Evolutionary conservation across 257 asterid genomes (phyloP).

Genomic region (Marsdenia floribunda): DNA sequence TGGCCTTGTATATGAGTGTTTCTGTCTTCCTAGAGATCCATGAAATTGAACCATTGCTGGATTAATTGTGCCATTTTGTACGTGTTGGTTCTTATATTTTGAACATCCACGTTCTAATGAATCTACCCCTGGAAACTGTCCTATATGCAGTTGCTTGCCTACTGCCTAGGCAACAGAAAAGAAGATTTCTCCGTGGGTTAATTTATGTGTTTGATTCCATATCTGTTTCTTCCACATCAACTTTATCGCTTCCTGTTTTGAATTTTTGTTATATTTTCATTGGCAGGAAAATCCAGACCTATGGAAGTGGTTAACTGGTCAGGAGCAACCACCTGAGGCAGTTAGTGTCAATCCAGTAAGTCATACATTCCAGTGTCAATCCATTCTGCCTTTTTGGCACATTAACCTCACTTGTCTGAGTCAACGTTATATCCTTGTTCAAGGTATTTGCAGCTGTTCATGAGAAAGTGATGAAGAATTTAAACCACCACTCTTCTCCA

Average conservation of each 20-base stretch:
- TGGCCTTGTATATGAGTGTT: not conserved
- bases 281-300: conserved; percentile 92
- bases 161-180: not conserved
- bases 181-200: not conserved
- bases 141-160: not conserved
- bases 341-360: conserved; percentile 70
- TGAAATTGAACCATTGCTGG: not conserved
- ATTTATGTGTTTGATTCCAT: not conserved
- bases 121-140: too few relatives aligned
- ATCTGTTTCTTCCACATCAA: not conserved
- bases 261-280: conserved; percentile 2
- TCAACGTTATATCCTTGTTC: not conserved
- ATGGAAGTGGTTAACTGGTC: conserved; percentile 90
- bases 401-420: not conserved
- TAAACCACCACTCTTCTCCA: conserved; percentile 59
- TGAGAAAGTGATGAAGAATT: conserved; percentile 59
- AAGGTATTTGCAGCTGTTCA: conserved; percentile 68
- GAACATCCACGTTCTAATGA: too few relatives aligned
- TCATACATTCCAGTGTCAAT: conserved; percentile 1
- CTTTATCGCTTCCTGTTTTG: not conserved
- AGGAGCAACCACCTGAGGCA: conserved; percentile 80
- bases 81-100: too few relatives aligned
- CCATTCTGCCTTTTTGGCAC: not conserved
- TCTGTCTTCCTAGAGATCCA: not conserved
- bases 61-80: not conserved